Base-by-base conservation (phyloP, 176 grass and related monocot species). In the Carex cristatella region DNA sequence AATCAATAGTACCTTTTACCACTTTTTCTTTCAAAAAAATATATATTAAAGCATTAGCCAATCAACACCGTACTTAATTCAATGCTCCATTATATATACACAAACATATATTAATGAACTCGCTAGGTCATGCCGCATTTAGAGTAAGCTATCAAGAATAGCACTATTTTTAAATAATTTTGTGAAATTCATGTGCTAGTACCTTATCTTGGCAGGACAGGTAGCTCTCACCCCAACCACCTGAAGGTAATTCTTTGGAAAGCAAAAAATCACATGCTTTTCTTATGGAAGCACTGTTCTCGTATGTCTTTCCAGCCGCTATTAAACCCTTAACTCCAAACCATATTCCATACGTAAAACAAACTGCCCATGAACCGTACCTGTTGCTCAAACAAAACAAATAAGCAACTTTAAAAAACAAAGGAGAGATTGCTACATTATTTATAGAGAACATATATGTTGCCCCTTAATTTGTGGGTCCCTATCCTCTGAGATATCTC, bases 201-300 rank as follows among this genome's bases (percentile, higher is more conserved):
- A 95, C 96, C 91, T 98, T 92, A 83, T 98, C 87, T 90, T 95
- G 93, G 85, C 87, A 98, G 9, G 96, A 98, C 68, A 98, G 84
- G 88, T 98, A 98, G 85, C 93, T 98, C 89, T 98, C 96, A 64
- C 96, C 96, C 96, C 96, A 98, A 53, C 93, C 96, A 86, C 96
- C 96, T 1, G 86, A 92, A 84, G 96, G 79, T 69, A 94, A 89
- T 69, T 98, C 87, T 86, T 95, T 95, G 58, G 95, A 98, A 49
- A 98, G 85, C 85, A 98, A 74, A 89, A 94, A 98, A 11, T 89
- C 64, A 23, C 96, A 94, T 87, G 93, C 91, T 80, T 95, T 98
- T 79, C 88, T 91, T 48, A 98, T 87, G 60, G 84, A 85, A 87
- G 82, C 56, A 81, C 91, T 90, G 56, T 46, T 95, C 48, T 95